Evolutionary conservation across 108 stramenopile species (phyloP), one percentile per base, ranked within the genome.

Genomic region (Cyclotella kingstonii): DNA sequence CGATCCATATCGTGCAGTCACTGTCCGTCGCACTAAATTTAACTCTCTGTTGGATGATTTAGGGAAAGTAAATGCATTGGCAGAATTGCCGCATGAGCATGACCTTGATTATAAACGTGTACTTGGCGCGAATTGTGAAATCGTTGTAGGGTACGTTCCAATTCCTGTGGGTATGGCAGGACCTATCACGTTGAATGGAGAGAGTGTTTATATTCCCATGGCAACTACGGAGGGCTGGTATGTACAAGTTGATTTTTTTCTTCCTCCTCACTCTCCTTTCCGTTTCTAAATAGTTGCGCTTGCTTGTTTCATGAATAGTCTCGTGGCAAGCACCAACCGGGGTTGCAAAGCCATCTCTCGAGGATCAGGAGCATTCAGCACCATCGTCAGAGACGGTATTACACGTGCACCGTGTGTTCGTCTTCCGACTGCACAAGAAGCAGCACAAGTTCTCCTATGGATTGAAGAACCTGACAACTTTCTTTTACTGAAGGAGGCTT

Each of bases 151-250:
- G 15, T 98, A 97, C 70, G 83, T 97, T 19, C 98, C 96, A 3
- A 73, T 97, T 63, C 98, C 98, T 4, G 94, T 97, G 18, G 98
- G 98, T 23, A 77, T 97, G 47, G 94, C 91, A 7, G 98, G 98
- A 21, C 98, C 98, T 7, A 66, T 98, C 15, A 81, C 84, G 21
- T 62, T 98, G 44, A 94, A 98, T 77, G 86, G 81, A 15, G 81
- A 93, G 55, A 73, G 86, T 27, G 78, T 94, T 5, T 95, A 91
- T 64, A 81, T 98, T 46, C 98, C 98, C 59, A 97, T 98, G 96
- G 98, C 98, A 21, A 98, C 98, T 5, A 98, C 98, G 3, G 98
- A 98, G 71, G 96, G 98, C 46, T 96, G 98, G 53, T 54, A 35
- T 18, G 53, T 36, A 15, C 39, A 40, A 40, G 14, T 40, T 15